These are phyloP conservation scores for Talaromyces amestolkiae DNA, from an alignment of 2,329 filamentous ascomycete species.

Conservation along the genomic window DNA sequence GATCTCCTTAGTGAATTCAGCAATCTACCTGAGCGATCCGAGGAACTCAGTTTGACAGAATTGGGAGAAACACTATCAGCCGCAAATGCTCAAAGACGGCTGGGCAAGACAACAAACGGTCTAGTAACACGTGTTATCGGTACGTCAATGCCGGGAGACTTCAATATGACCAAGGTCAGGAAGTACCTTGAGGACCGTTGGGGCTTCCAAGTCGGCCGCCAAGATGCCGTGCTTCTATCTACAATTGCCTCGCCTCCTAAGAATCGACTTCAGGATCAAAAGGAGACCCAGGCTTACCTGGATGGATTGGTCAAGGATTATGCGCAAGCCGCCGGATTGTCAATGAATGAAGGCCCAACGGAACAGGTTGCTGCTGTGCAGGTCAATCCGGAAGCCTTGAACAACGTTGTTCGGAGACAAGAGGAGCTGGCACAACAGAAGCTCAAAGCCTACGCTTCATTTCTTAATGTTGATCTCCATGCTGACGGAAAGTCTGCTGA, in stretches of 20 bases:
- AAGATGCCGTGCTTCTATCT: constrained; percentile 78
- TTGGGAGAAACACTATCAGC: constrained; percentile 55
- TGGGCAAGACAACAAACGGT: constrained; percentile 92
- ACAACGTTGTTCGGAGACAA: not conserved
- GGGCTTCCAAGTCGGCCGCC: constrained; percentile 80
- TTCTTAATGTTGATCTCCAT: not conserved
- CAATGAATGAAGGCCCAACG: constrained; percentile 54
- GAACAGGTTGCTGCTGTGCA: constrained; percentile 6
- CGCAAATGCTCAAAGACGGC: constrained; percentile 91
- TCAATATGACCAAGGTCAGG: constrained; percentile 93
- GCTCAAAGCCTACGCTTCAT: not conserved
- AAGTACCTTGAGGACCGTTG: constrained; percentile 94
- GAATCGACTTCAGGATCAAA: constrained; percentile 63
- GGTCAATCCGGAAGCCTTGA: constrained; percentile 2
- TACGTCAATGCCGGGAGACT: constrained; percentile 98
- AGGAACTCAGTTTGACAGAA: constrained; percentile 94
- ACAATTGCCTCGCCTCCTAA: not conserved
- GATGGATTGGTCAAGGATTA: constrained; percentile 89
- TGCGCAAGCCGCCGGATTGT: constrained; percentile 91
- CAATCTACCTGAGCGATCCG: constrained; percentile 94
- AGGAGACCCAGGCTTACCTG: constrained; percentile 86
- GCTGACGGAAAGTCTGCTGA: not conserved
- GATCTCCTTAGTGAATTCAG: constrained; percentile 98
- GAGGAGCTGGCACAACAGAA: constrained; percentile 2
- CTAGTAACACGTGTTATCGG: constrained; percentile 91